Percentiles rank a stretch among this genome's conserved stretches.
Evolutionary conservation across 2,329 filamentous ascomycete species (phyloP).

Genomic region (Fonsecaea pugnacius): DNA sequence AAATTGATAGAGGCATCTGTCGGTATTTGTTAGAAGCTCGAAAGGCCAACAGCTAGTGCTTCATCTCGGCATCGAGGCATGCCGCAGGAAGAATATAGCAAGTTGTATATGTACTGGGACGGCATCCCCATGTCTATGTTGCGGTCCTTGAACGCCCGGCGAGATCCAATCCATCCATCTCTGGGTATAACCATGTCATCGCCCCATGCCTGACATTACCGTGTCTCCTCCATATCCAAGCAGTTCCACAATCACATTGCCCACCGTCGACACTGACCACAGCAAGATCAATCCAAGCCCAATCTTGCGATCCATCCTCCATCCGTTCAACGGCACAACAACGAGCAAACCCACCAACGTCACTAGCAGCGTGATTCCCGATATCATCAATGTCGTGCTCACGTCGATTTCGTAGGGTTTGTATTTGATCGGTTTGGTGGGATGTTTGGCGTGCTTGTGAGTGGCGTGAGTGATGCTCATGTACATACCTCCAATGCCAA

Average conservation of each 20-base stretch:
- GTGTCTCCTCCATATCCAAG: constrained; percentile 34
- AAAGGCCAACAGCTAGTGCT: not conserved
- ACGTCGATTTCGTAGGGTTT: constrained; percentile 82
- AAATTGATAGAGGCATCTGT: not conserved
- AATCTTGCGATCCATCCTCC: constrained; percentile 81
- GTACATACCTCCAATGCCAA: constrained; percentile 87
- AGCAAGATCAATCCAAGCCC: constrained; percentile 78
- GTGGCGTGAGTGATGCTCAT: constrained; percentile 77
- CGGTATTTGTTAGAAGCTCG: no score
- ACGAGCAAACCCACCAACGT: constrained; percentile 80
- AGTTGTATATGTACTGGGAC: not conserved
- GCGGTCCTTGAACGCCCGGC: not conserved
- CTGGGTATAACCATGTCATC: constrained; percentile 15
- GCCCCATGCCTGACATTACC: not conserved
- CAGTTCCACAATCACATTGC: constrained; percentile 81
- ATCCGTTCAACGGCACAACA: constrained; percentile 80
- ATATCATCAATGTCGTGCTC: constrained; percentile 81
- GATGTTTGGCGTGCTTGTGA: constrained; percentile 68
- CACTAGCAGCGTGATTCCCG: constrained; percentile 77
- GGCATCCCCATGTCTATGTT: not conserved
- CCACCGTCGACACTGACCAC: constrained; percentile 78
- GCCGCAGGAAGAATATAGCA: not conserved
- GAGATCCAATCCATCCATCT: not conserved
- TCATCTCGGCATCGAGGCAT: not conserved
- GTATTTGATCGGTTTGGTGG: constrained; percentile 66